phyloP scores from a whole-genome alignment of 352 stramenopile species.

The Phytophthora hibernalis region DNA sequence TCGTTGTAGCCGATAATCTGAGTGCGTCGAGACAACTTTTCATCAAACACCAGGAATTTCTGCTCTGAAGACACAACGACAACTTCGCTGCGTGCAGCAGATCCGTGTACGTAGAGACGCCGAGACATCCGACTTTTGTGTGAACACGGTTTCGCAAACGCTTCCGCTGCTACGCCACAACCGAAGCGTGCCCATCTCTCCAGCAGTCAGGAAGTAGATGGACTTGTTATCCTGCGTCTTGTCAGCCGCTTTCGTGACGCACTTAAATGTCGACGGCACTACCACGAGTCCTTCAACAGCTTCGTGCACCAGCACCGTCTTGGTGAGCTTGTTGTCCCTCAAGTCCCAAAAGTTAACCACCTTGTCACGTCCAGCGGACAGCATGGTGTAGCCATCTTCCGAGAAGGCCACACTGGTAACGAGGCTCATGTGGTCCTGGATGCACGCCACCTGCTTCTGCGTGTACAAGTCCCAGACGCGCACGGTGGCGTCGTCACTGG shows the following conservation, averaged over 20 bases:
- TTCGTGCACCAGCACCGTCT: slow-evolving; percentile 96
- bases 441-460: slow-evolving; percentile 87
- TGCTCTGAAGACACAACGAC: slow-evolving; percentile 85
- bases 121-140: slow-evolving; percentile 44
- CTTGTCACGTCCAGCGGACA: slow-evolving; percentile 93
- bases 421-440: slow-evolving; percentile 95
- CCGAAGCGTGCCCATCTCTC: slow-evolving; percentile 91
- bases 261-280: slow-evolving; percentile 73
- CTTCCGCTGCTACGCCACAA: slow-evolving; percentile 62
- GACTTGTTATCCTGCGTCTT: slow-evolving; percentile 57
- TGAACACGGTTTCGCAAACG: slow-evolving; percentile 55
- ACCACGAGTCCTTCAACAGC: slow-evolving; percentile 94
- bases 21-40: slow-evolving; percentile 65
- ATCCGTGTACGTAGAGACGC: slow-evolving; percentile 52
- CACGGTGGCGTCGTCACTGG: slow-evolving; percentile 79
- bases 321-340: slow-evolving; percentile 80
- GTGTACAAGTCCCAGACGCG: slow-evolving; percentile 88
- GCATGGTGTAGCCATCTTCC: slow-evolving; percentile 82
- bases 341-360: slow-evolving; percentile 94
- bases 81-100: slow-evolving; percentile 66
- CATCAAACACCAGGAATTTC: slow-evolving; percentile 88
- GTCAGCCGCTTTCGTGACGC: slow-evolving; percentile 34
- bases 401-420: slow-evolving; percentile 95
- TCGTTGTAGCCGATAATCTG: slow-evolving; percentile 96
- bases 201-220: slow-evolving; percentile 93